These are phyloP conservation scores for Pyrus betulifolia DNA, from an alignment of 306 rosid species.

Conservation along the genomic window DNA sequence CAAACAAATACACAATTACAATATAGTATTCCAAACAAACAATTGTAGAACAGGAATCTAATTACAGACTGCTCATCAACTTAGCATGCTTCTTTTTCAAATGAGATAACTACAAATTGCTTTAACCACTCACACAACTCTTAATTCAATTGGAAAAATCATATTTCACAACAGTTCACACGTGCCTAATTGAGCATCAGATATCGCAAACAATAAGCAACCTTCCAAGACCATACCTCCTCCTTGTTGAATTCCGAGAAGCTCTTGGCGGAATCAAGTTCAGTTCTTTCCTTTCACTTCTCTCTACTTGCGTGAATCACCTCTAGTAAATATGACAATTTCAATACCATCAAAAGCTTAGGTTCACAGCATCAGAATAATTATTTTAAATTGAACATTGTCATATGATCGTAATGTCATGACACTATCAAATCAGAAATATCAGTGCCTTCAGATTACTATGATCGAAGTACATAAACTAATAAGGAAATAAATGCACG, in stretches of 20 bases:
- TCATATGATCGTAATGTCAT: background rate
- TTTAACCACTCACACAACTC: background rate
- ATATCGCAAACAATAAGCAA: background rate
- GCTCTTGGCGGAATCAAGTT: background rate
- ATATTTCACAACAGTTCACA: background rate
- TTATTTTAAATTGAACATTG: background rate
- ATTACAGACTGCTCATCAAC: background rate
- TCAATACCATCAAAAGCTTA: background rate
- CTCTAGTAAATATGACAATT: background rate
- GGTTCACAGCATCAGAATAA: background rate
- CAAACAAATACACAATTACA: too few relatives aligned
- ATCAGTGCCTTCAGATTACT: background rate
- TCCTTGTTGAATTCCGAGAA: background rate
- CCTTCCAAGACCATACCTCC: background rate
- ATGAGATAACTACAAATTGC: background rate
- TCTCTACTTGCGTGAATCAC: background rate
- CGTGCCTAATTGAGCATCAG: background rate
- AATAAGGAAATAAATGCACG: background rate
- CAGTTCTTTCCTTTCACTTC: background rate
- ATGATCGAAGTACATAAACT: background rate
- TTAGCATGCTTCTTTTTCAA: background rate
- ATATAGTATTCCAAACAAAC: too few relatives aligned
- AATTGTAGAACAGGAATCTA: too few relatives aligned
- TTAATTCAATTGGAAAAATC: background rate
- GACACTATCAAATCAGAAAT: background rate